Evolutionary conservation across 73 alveolate genomes (phyloP).

Genomic region (Breviolum minutum): DNA sequence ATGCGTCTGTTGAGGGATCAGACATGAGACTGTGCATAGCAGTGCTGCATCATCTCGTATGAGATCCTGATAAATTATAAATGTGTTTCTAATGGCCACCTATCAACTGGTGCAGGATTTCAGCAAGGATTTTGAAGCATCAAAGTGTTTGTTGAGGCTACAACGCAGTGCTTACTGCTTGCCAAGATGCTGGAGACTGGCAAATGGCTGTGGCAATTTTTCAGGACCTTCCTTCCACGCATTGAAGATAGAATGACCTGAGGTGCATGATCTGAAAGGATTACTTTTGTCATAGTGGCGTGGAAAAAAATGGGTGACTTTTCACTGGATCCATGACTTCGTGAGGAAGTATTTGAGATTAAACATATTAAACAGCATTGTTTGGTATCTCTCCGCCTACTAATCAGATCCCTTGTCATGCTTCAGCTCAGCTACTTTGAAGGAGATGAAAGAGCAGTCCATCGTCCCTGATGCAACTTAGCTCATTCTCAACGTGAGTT

Average conservation of each 20-base stretch:
- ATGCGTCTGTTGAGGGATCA: not conserved
- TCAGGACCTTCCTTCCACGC: not conserved
- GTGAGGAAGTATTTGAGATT: no score
- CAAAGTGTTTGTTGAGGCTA: constrained; percentile 6
- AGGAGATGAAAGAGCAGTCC: constrained; percentile 47
- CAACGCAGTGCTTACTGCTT: constrained; percentile 75
- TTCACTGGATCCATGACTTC: no score
- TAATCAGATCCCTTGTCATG: no score
- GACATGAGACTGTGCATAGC: not conserved
- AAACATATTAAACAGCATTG: no score
- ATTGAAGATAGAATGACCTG: not conserved
- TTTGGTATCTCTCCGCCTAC: no score
- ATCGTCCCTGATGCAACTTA: constrained; percentile 24
- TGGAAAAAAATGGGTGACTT: not conserved
- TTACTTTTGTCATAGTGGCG: not conserved
- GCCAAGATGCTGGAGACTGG: constrained; percentile 57
- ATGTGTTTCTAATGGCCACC: not conserved
- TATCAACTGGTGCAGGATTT: not conserved
- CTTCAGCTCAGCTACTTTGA: not conserved
- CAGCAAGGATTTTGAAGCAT: not conserved
- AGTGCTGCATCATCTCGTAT: no score
- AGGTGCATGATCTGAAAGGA: not conserved
- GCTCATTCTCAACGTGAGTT: not conserved
- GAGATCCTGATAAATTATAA: not conserved
- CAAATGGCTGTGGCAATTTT: constrained; percentile 33